Evolutionary conservation across 1,284 basidiomycete species (phyloP).

Genomic region (Filobasidium uniguttulatum): DNA sequence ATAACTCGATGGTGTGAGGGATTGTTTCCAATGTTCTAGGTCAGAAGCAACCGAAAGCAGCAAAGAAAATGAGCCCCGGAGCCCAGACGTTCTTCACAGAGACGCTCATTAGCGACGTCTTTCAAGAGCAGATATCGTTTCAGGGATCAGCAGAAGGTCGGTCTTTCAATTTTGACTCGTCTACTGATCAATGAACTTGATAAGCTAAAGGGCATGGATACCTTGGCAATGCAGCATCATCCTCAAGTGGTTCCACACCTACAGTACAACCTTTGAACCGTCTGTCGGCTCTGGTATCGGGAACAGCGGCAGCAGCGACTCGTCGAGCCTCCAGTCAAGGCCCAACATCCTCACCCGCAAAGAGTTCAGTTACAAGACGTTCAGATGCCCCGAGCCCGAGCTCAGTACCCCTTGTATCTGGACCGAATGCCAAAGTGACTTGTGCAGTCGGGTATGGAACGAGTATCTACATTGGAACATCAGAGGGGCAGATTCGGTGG

Average conservation of each 20-base stretch:
- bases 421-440: conserved; percentile 19
- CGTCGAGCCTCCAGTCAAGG: background rate
- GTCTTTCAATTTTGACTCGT: background rate
- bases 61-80: background rate
- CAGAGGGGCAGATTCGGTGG: conserved; percentile 36
- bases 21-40: too few relatives aligned
- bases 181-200: background rate
- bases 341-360: too few relatives aligned
- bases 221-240: background rate
- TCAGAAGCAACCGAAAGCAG: too few relatives aligned
- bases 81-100: background rate
- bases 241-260: background rate
- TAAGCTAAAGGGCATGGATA: background rate
- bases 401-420: conserved; percentile 7
- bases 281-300: conserved; percentile 1
- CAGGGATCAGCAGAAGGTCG: conserved; percentile 2
- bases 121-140: conserved; percentile 13
- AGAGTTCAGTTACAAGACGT: too few relatives aligned
- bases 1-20: too few relatives aligned
- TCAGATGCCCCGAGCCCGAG: too few relatives aligned
- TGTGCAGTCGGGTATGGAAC: conserved; percentile 34
- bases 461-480: conserved; percentile 36
- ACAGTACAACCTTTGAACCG: conserved; percentile 5
- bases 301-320: conserved; percentile 12
- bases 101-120: background rate